Evolutionary conservation across 768 basidiomycete genomes (phyloP).

Genomic region (Phlebiopsis flavidoalba): DNA sequence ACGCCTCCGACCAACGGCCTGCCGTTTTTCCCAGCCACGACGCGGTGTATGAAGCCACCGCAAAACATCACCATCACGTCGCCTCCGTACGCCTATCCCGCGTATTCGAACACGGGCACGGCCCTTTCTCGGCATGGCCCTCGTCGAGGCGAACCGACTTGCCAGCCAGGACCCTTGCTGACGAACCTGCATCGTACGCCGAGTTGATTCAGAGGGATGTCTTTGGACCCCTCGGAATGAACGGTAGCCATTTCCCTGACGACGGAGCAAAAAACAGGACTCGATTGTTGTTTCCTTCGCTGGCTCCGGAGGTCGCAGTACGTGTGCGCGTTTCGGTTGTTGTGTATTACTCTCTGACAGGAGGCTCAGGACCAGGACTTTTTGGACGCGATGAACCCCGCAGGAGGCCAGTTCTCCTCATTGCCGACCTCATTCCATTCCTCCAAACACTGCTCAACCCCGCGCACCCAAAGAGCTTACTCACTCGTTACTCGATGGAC

Average conservation of each 20-base stretch:
- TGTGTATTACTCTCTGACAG: background rate
- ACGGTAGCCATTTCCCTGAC: slow-evolving; percentile 39
- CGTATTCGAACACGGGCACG: slow-evolving; percentile 37
- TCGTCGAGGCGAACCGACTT: slow-evolving; percentile 27
- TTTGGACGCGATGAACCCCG: slow-evolving; percentile 34
- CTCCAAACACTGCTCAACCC: slow-evolving; percentile 45
- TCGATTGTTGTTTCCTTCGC: slow-evolving; percentile 36
- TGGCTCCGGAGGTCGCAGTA: slow-evolving; percentile 31
- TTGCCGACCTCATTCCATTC: slow-evolving; percentile 39
- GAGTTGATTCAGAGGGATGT: slow-evolving; percentile 44
- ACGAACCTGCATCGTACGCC: slow-evolving; percentile 21
- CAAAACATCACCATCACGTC: slow-evolving; percentile 34
- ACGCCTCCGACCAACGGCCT: slow-evolving; percentile 27
- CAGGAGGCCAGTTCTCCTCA: slow-evolving; percentile 48
- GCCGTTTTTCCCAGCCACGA: slow-evolving; percentile 29
- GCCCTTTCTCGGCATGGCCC: slow-evolving; percentile 30
- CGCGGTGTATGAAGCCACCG: slow-evolving; percentile 31
- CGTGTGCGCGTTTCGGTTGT: slow-evolving; percentile 8
- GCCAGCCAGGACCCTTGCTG: slow-evolving; percentile 2
- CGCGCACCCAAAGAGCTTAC: slow-evolving; percentile 16
- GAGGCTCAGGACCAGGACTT: slow-evolving; percentile 33
- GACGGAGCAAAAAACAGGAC: slow-evolving; percentile 29
- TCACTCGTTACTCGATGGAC: slow-evolving; percentile 19
- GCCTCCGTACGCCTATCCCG: slow-evolving; percentile 38
- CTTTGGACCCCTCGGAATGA: slow-evolving; percentile 42